phyloP scores from a whole-genome alignment of 2,329 filamentous ascomycete genomes.

The Cercospora beticola region DNA sequence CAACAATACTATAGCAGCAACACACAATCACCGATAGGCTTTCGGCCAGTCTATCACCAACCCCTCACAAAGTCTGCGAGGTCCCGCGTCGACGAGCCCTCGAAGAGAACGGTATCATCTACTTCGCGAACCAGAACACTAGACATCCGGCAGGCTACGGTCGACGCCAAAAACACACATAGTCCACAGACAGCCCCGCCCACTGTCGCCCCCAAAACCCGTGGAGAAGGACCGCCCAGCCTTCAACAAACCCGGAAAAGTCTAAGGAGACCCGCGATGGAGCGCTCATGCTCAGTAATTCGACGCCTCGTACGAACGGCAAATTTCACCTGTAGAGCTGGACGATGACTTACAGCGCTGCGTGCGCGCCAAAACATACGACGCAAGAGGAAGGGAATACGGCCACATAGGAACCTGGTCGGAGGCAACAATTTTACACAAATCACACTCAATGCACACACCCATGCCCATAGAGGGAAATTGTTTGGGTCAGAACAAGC shows the following conservation, averaged over 20 bases:
- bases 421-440: slow-evolving; percentile 15
- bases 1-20: slow-evolving; percentile 5
- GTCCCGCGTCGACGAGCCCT: slow-evolving; percentile 11
- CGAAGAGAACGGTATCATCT: slow-evolving; percentile 13
- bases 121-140: slow-evolving; percentile 8
- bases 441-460: slow-evolving; percentile 7
- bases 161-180: slow-evolving; percentile 5
- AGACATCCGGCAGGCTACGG: slow-evolving; percentile 12
- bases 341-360: slow-evolving; percentile 15
- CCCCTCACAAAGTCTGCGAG: slow-evolving; percentile 13
- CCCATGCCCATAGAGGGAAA: slow-evolving; percentile 2
- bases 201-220: slow-evolving; percentile 10
- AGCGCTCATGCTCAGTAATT: slow-evolving; percentile 13
- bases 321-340: slow-evolving; percentile 9
- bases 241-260: slow-evolving; percentile 8
- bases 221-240: slow-evolving; percentile 8
- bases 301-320: slow-evolving; percentile 13
- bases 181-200: slow-evolving; percentile 11
- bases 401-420: slow-evolving; percentile 18
- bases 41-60: slow-evolving; percentile 8
- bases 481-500: slow-evolving; percentile 3
- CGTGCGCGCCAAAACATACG: slow-evolving; percentile 10
- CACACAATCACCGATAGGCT: slow-evolving; percentile 11
- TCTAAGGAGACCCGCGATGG: slow-evolving; percentile 12
- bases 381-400: slow-evolving; percentile 10